Percentiles rank a stretch among this genome's conserved stretches.
These are phyloP conservation scores for Solanum pennellii DNA, from an alignment of 257 asterid species.

Conservation along the genomic window DNA sequence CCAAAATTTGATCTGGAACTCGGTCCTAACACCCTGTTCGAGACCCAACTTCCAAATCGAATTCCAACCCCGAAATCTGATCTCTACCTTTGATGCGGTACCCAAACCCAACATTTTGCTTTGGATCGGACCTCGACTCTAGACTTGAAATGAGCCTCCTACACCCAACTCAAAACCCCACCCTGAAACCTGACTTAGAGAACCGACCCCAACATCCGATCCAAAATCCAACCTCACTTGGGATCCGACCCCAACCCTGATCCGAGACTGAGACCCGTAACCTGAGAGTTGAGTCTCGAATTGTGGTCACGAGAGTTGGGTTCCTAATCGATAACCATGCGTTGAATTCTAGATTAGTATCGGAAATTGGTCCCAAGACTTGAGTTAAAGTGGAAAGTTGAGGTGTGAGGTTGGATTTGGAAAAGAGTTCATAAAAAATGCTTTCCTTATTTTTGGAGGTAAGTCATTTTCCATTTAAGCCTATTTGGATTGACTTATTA, in stretches of 20 bases:
- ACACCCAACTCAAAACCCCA: not conserved
- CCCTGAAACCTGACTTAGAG: not conserved
- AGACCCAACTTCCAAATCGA: not conserved
- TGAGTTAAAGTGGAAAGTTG: not conserved
- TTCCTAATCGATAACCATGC: not conserved
- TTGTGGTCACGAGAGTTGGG: not conserved
- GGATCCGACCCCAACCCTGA: not conserved
- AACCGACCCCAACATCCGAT: not conserved
- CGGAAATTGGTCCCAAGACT: not conserved
- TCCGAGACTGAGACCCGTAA: not conserved
- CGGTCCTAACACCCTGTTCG: not conserved
- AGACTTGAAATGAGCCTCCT: not conserved
- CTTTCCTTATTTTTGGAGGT: too few species aligned
- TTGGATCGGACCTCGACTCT: not conserved
- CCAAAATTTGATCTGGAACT: not conserved
- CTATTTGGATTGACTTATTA: too few species aligned
- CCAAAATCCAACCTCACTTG: not conserved
- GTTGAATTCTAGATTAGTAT: too few species aligned
- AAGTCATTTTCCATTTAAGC: too few species aligned
- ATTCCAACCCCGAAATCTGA: not conserved
- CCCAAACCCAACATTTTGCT: not conserved
- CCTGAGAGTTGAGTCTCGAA: not conserved
- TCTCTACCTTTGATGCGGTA: accelerated
- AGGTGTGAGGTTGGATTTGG: not conserved
- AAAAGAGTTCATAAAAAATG: too few species aligned